A percentile compares a stretch with the other conserved stretches of the same genome.
These are phyloP conservation scores for Thraustochytrium striatum DNA, from an alignment of 352 stramenopile species.

Conservation along the genomic window DNA sequence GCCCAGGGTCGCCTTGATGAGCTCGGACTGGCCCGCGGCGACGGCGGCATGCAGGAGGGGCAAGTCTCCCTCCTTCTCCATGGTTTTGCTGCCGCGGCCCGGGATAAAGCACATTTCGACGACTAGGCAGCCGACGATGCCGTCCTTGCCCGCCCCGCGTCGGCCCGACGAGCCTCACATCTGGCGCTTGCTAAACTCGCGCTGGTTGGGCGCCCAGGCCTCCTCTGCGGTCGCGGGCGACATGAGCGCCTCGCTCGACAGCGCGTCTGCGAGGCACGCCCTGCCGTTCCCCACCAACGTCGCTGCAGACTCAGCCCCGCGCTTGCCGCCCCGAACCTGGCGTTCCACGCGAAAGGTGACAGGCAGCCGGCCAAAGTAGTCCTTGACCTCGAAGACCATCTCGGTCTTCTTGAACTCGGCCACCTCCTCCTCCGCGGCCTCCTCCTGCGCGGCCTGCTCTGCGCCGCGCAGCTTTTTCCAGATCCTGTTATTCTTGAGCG, in stretches of 20 bases:
- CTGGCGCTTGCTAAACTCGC: background rate
- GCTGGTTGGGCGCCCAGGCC: too few relatives aligned
- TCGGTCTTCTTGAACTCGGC: background rate
- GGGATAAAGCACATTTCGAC: slow-evolving; percentile 23
- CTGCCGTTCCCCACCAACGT: background rate
- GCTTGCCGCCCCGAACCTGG: background rate
- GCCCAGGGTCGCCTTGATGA: background rate
- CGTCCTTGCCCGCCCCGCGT: background rate
- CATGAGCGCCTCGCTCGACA: background rate
- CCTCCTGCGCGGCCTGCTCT: background rate
- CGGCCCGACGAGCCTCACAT: background rate
- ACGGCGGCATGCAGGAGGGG: background rate
- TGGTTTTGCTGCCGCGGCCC: background rate
- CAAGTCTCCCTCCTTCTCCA: background rate
- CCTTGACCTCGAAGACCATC: background rate
- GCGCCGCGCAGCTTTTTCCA: background rate
- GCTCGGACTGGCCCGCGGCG: background rate
- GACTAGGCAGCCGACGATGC: slow-evolving; percentile 4
- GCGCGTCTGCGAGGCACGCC: too few relatives aligned
- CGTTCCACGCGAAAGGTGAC: slow-evolving; percentile 10
- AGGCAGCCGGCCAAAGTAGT: slow-evolving; percentile 31
- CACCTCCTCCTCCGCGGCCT: background rate
- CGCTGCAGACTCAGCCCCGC: background rate
- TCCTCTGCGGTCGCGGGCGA: too few relatives aligned
- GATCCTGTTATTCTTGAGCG: background rate